phyloP scores from a whole-genome alignment of 148 eudicot genomes.

The Fagopyrum homotropicum region DNA sequence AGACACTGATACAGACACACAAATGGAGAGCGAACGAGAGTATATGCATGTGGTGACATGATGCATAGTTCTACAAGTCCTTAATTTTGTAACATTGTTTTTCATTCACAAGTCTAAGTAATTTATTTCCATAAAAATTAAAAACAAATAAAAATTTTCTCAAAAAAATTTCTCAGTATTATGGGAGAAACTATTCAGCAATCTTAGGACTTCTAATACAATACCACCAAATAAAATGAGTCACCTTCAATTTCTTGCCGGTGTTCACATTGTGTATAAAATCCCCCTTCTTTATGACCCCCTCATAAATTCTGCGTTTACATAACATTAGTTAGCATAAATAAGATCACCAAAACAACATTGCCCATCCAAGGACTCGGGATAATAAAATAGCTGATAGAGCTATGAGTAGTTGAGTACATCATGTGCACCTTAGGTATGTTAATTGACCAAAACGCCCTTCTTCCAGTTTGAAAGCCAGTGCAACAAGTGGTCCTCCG shows the following conservation, averaged over 20 bases:
- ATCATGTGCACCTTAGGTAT: slow-evolving; percentile 56
- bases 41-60: not conserved
- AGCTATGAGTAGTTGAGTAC: not conserved
- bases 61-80: not conserved
- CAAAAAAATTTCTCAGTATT: not conserved
- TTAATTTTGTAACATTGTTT: not conserved
- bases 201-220: not conserved
- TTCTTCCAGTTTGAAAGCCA: slow-evolving; percentile 96
- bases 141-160: not conserved
- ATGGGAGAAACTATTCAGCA: not conserved
- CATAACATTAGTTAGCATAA: slow-evolving; percentile 14
- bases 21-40: not conserved
- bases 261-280: slow-evolving; percentile 82
- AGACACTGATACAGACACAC: not conserved
- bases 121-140: not conserved
- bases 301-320: slow-evolving; percentile 82
- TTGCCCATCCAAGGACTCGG: not conserved
- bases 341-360: not conserved
- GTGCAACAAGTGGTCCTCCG: slow-evolving; percentile 76
- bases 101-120: not conserved
- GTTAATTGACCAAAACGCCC: slow-evolving; percentile 93
- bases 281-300: slow-evolving; percentile 85
- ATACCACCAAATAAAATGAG: slow-evolving; percentile 8
- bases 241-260: slow-evolving; percentile 87
- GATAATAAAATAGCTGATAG: not conserved